Evolutionary conservation across 331 rosid species (phyloP).

Genomic region (Telfairia occidentalis): DNA sequence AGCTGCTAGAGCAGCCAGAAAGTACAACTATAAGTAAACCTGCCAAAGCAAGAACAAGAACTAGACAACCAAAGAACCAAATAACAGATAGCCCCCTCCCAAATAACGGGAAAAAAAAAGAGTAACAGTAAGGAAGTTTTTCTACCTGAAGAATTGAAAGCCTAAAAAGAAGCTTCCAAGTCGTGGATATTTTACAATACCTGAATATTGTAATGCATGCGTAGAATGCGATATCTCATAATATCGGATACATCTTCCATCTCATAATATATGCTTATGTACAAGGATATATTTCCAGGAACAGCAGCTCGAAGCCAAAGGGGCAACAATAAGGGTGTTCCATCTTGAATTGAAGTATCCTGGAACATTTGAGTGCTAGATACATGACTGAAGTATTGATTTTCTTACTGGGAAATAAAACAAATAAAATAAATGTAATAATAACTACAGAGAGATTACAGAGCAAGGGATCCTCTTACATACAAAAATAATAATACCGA

Average conservation of each 20-base stretch:
- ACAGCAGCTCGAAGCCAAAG: constrained; percentile 96
- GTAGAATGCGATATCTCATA: constrained; percentile 76
- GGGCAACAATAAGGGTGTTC: constrained; percentile 69
- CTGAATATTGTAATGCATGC: constrained; percentile 79
- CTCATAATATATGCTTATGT: constrained; percentile 80
- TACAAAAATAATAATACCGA: background rate
- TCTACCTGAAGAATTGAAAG: background rate
- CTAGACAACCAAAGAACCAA: background rate
- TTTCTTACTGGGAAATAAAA: constrained; percentile 17
- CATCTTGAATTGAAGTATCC: constrained; percentile 60
- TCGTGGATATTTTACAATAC: constrained; percentile 25
- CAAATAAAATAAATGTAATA: background rate
- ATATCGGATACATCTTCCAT: constrained; percentile 52
- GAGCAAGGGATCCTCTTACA: background rate
- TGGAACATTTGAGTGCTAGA: constrained; percentile 19
- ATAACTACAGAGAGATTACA: background rate
- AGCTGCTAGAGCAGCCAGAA: background rate
- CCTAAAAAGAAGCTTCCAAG: constrained; percentile 8
- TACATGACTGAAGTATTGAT: constrained; percentile 6
- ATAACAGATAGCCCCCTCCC: background rate
- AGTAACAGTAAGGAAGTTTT: background rate
- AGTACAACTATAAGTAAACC: background rate
- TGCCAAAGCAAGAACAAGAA: background rate
- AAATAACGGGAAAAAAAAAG: background rate
- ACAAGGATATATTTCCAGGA: constrained; percentile 72